Conservation (phyloP, 345 rosid genomes). For the Salix exigua region DNA sequence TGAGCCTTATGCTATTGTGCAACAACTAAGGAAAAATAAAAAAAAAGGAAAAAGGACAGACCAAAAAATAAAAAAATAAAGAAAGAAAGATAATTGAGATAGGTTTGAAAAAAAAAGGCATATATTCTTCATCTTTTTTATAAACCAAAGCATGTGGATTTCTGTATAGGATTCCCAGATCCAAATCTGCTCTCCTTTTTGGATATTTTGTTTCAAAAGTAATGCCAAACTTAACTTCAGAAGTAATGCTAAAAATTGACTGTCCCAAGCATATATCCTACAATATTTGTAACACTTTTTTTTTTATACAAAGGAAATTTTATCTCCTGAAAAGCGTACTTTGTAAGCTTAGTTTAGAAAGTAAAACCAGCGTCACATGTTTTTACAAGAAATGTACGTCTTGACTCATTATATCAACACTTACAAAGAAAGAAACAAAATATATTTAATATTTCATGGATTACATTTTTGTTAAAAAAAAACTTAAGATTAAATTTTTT, state of each 20-base stretch:
- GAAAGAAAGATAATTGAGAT: slow-evolving; percentile 10
- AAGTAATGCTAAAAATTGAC: neutral
- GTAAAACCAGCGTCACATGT: too few species aligned
- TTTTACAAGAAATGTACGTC: fast-evolving
- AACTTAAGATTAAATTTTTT: too few species aligned
- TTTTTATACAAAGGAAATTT: too few species aligned
- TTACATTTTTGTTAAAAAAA: too few species aligned
- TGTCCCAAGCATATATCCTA: too few species aligned
- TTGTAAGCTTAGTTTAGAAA: fast-evolving
- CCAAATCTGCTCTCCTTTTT: slow-evolving; percentile 32
- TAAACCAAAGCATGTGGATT: slow-evolving; percentile 48
- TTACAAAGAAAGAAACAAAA: too few species aligned
- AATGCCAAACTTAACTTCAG: neutral
- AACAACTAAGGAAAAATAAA: neutral
- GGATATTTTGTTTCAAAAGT: slow-evolving; percentile 6
- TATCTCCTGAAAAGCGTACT: fast-evolving
- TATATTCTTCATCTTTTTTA: slow-evolving; percentile 38
- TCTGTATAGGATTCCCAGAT: slow-evolving; percentile 42
- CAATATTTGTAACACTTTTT: too few species aligned
- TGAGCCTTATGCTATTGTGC: neutral
- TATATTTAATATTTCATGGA: too few species aligned
- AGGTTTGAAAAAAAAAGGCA: slow-evolving; percentile 13
- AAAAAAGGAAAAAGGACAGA: neutral
- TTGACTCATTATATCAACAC: too few species aligned
- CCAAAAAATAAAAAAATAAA: slow-evolving; percentile 3